Evolutionary conservation across 768 basidiomycete genomes (phyloP).

Genomic region (Tricholoma bakamatsutake): DNA sequence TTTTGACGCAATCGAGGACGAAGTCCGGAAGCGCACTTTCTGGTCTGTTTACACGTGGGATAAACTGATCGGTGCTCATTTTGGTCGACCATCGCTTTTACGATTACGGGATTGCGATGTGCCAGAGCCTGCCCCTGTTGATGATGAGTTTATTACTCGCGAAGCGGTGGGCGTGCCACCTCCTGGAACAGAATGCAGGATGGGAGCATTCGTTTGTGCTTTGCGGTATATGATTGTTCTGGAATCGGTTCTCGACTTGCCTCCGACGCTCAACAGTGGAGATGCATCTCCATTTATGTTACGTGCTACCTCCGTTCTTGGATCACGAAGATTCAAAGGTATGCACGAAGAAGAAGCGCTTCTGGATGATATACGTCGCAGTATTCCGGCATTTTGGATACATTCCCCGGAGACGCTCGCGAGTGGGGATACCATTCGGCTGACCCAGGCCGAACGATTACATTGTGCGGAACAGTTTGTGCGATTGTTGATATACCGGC

Average conservation of each 20-base stretch:
- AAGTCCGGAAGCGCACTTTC: constrained; percentile 90
- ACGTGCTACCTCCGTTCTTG: constrained; percentile 64
- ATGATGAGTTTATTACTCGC: constrained; percentile 83
- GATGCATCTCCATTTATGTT: constrained; percentile 73
- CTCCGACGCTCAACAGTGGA: constrained; percentile 57
- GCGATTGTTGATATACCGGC: constrained; percentile 82
- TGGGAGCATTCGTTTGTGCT: constrained; percentile 75
- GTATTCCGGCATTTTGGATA: constrained; percentile 72
- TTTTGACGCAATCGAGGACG: constrained; percentile 87
- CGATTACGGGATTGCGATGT: constrained; percentile 88
- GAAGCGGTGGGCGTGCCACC: constrained; percentile 67
- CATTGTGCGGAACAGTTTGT: constrained; percentile 87
- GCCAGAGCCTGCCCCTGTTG: constrained; percentile 77
- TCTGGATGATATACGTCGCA: constrained; percentile 71
- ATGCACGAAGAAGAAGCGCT: constrained; percentile 76
- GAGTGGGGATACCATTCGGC: constrained; percentile 80
- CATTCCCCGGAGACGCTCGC: constrained; percentile 77
- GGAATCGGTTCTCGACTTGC: constrained; percentile 82
- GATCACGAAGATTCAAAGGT: constrained; percentile 54
- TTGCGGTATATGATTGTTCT: constrained; percentile 82
- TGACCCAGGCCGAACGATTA: constrained; percentile 84
- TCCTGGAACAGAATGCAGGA: constrained; percentile 64
- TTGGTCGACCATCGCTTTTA: constrained; percentile 85
- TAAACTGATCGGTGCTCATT: constrained; percentile 85
- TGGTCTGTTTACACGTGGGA: constrained; percentile 98